Evolutionary conservation across 108 stramenopile genomes (phyloP).

Genomic region (Discostella stelligeroides): DNA sequence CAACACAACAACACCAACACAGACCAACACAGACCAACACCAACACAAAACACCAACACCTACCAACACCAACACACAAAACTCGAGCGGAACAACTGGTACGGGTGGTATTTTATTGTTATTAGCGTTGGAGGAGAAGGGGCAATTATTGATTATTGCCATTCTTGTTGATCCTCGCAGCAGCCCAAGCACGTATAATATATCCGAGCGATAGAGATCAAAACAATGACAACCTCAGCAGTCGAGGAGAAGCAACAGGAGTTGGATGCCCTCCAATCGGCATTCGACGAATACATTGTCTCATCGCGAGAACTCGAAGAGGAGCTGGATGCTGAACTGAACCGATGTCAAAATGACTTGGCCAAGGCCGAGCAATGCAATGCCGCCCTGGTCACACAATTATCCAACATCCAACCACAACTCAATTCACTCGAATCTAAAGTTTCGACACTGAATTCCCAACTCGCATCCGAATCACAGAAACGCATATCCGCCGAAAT

Average conservation of each 20-base stretch:
- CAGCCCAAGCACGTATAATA: no score
- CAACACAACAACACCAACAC: no score
- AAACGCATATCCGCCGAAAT: constrained; percentile 76
- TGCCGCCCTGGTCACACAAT: constrained; percentile 78
- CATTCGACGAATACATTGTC: constrained; percentile 91
- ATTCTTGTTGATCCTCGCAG: no score
- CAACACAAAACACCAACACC: no score
- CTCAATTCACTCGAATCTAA: constrained; percentile 74
- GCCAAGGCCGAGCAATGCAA: constrained; percentile 82
- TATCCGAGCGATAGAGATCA: no score
- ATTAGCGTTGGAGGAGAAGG: no score
- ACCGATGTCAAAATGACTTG: constrained; percentile 88
- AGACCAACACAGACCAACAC: no score
- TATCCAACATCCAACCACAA: constrained; percentile 86
- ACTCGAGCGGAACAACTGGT: no score
- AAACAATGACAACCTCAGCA: constrained; percentile 41
- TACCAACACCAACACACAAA: no score
- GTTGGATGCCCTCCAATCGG: constrained; percentile 83
- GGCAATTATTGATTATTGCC: no score
- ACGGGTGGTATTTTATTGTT: no score
- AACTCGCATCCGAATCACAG: constrained; percentile 69
- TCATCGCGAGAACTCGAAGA: constrained; percentile 84
- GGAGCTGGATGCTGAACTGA: constrained; percentile 89
- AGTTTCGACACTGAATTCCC: constrained; percentile 59
- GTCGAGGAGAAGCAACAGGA: constrained; percentile 84